Conservation (phyloP, 1,139 yeast species). For the Pichia sp. region DNA sequence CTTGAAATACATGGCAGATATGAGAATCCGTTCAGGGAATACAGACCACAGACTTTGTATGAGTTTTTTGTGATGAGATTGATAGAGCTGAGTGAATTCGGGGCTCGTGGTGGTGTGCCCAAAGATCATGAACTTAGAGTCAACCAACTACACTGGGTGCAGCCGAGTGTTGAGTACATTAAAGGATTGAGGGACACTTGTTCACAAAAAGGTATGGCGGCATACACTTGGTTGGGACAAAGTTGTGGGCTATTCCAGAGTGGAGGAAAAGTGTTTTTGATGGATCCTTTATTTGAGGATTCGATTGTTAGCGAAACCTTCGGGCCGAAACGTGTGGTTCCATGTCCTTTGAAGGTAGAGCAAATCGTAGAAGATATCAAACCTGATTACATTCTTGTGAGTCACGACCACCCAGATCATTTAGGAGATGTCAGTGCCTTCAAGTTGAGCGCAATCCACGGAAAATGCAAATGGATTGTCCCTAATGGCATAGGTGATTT, state of each 20-base stretch:
- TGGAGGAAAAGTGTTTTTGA: constrained; percentile 53
- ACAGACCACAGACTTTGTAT: constrained; percentile 82
- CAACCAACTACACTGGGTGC: constrained; percentile 1
- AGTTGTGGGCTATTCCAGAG: constrained; percentile 75
- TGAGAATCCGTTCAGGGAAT: constrained; percentile 90
- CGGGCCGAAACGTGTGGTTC: constrained; percentile 80
- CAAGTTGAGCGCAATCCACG: constrained; percentile 44
- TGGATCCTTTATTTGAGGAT: constrained; percentile 81
- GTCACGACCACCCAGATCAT: constrained; percentile 96
- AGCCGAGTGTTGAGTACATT: not conserved
- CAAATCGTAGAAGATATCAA: constrained; percentile 51
- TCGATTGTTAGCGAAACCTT: constrained; percentile 56
- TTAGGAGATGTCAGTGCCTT: constrained; percentile 61
- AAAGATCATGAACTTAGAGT: constrained; percentile 31
- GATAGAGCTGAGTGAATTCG: constrained; percentile 59
- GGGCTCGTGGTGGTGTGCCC: constrained; percentile 68
- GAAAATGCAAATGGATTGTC: constrained; percentile 71
- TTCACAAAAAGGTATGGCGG: constrained; percentile 31
- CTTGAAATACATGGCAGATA: constrained; percentile 72
- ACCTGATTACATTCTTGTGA: constrained; percentile 71
- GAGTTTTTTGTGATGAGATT: constrained; percentile 75
- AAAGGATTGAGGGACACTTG: constrained; percentile 9
- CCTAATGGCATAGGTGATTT: constrained; percentile 71
- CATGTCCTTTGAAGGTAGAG: constrained; percentile 61
- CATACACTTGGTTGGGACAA: constrained; percentile 91